Evolutionary conservation across 2,329 filamentous ascomycete genomes (phyloP), one percentile per base, ranked within the genome.

Genomic region (Fusarium aywerte): DNA sequence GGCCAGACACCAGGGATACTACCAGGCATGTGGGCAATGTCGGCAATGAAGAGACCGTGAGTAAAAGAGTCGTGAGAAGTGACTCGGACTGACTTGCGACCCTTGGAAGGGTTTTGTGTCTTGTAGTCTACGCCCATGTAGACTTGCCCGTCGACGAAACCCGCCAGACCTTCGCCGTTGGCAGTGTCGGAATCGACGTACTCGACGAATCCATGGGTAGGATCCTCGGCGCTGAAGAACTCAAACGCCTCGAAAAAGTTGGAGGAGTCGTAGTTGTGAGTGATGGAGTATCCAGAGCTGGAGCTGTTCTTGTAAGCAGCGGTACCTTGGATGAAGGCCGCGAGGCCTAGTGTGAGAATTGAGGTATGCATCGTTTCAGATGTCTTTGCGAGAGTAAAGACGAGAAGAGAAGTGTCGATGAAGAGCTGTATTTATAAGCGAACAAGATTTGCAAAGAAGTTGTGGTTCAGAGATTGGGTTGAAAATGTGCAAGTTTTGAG

Each of bases 1-100:
- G 91, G 91, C 92, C 92, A 95, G 15, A 87, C 85, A 32, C 91
- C 91, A 73, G 91, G 93, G 62, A 83, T 80, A 39, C 86, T 87
- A 20, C 84, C 84, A n/a, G 92, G 92, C 88, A 93, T 93, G 76
- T 94, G 91, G 11, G 81, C 83, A 58, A 93, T 85, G 74, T 95
- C 92, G 54, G 90, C 82, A 42, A 94, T 82, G 76, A 94, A 87
- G 53, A 95, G 85, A 13, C 90, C 91, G 65, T 86, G 83, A 38
- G 83, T 89, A 79, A 90, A 95, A 18, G 83, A 78, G 68, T 88
- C 85, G 64, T 85, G 88, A 72, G 90, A 91, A 32, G 85, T 81
- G 15, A 96, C 79, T 18, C 92, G 89, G 31, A 93, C 87, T 23
- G 90, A 93, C 45, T 82, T 80, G 39, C 92, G 90, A 33, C 92